Base-by-base conservation (phyloP, 371 early-diverging fungal species). In the Encephalitozoon romaleae region DNA sequence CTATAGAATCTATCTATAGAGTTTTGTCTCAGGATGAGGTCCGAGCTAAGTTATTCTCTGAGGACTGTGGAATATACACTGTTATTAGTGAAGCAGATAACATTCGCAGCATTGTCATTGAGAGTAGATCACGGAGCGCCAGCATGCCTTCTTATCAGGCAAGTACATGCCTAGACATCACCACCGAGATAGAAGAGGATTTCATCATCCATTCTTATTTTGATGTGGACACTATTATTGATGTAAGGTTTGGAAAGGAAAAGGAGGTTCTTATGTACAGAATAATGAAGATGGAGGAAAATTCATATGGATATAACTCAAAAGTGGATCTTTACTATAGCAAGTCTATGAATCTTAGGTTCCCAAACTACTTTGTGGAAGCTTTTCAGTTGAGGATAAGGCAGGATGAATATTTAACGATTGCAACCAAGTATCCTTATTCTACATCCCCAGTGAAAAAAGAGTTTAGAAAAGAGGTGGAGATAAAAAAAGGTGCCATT, bases 291-390 rank as follows among this genome's bases (percentile, higher is more conserved):
- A 59, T 59, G 32, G 59, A 34, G 28, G 59, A 59, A 5, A 59
- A 34, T 34, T 4, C 34, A 34, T 38, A 59, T 34, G 59, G 59
- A 18, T 59, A 59, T 18, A 59, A 34, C 11, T 59, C 59, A 34
- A 59, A 59, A 32, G 34, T 59, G 12, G 59, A n/a, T 15, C 59
- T 59, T 59, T 59, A 59, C 21, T 59, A 59, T 15, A 59, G 32
- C 32, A 38, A 59, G 18, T 59, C 59, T 0, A 38, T 38, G 38
- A 34, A 38, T 18, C 30, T 59, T 34, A 4, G n/a, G 34, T 59
- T 59, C 51, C 34, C 21, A 63, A 73, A 67, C 34, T 65, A 54
- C 51, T 74, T 78, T 63, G 25, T 74, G 25, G 78, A 73, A 43
- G 67, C 74, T 4, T 47, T 78, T 41, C 26, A 67, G 18, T 30